phyloP scores from a whole-genome alignment of 768 basidiomycete genomes.

The Suillus discolor region DNA sequence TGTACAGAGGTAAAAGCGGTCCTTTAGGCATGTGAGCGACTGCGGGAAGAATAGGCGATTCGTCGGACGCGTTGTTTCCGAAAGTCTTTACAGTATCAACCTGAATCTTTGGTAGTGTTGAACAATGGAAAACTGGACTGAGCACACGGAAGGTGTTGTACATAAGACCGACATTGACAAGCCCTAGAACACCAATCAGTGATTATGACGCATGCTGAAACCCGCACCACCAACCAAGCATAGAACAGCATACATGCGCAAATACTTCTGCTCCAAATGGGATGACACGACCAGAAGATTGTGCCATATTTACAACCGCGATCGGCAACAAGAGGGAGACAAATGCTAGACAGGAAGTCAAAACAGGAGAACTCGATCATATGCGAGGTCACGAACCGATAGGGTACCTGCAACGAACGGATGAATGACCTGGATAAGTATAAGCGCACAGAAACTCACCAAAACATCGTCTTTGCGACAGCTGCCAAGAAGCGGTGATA shows the following conservation, averaged over 20 bases:
- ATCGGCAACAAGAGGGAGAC: conserved; percentile 61
- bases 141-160: conserved; percentile 71
- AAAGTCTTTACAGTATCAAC: conserved; percentile 23
- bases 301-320: conserved; percentile 50
- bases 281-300: conserved; percentile 50
- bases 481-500: conserved; percentile 63
- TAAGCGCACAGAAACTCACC: conserved; percentile 44
- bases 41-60: conserved; percentile 20
- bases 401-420: conserved; percentile 49
- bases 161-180: conserved; percentile 66
- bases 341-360: conserved; percentile 48
- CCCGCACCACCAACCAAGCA: conserved; percentile 48
- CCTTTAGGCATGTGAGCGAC: conserved; percentile 9
- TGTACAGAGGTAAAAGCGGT: conserved; percentile 5
- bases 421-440: conserved; percentile 12
- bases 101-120: conserved; percentile 5
- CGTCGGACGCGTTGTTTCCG: conserved; percentile 24
- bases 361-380: not conserved
- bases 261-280: conserved; percentile 51
- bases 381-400: conserved; percentile 45
- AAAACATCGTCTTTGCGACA: conserved; percentile 71
- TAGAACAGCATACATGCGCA: conserved; percentile 50
- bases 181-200: conserved; percentile 40
- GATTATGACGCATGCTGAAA: not conserved
- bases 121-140: conserved; percentile 49